Percentiles rank a stretch among this genome's conserved stretches.
Conservation (phyloP, 1,139 yeast species). For the Arxiozyma slooffiae region DNA sequence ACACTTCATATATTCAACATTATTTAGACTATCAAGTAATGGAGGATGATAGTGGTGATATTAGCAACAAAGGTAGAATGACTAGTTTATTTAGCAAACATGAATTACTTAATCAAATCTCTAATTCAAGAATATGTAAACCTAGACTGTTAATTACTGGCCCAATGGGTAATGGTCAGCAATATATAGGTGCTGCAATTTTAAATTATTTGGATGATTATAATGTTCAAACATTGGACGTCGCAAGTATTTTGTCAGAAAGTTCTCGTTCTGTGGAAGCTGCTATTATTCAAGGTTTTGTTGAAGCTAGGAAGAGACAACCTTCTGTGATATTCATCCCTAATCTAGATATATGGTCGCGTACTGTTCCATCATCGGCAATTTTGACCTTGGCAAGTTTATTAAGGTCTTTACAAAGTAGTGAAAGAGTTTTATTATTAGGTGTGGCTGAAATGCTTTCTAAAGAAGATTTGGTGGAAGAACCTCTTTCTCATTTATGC, state of each 20-base stretch:
- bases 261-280: slow-evolving; percentile 78
- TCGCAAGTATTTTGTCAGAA: slow-evolving; percentile 71
- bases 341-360: slow-evolving; percentile 68
- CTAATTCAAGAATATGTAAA: slow-evolving; percentile 62
- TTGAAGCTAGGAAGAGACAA: slow-evolving; percentile 83
- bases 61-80: slow-evolving; percentile 3
- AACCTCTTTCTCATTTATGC: slow-evolving; percentile 23
- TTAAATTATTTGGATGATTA: slow-evolving; percentile 80
- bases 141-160: slow-evolving; percentile 78
- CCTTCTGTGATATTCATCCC: slow-evolving; percentile 85
- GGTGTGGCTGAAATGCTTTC: slow-evolving; percentile 39
- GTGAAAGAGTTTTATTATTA: slow-evolving; percentile 66
- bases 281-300: slow-evolving; percentile 69
- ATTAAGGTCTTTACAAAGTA: slow-evolving; percentile 57
- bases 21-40: slow-evolving; percentile 27
- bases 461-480: slow-evolving; percentile 6
- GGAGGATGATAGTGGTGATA: slow-evolving; percentile 19
- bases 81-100: slow-evolving; percentile 50
- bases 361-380: slow-evolving; percentile 58
- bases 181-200: slow-evolving; percentile 74
- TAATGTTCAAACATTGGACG: slow-evolving; percentile 77
- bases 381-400: slow-evolving; percentile 63
- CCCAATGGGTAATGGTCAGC: slow-evolving; percentile 76
- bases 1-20: slow-evolving; percentile 29
- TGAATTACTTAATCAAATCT: slow-evolving; percentile 48